Evolutionary conservation across 2,329 filamentous ascomycete genomes (phyloP), one percentile per base, ranked within the genome.

Genomic region (Cordyceps farinosa): DNA sequence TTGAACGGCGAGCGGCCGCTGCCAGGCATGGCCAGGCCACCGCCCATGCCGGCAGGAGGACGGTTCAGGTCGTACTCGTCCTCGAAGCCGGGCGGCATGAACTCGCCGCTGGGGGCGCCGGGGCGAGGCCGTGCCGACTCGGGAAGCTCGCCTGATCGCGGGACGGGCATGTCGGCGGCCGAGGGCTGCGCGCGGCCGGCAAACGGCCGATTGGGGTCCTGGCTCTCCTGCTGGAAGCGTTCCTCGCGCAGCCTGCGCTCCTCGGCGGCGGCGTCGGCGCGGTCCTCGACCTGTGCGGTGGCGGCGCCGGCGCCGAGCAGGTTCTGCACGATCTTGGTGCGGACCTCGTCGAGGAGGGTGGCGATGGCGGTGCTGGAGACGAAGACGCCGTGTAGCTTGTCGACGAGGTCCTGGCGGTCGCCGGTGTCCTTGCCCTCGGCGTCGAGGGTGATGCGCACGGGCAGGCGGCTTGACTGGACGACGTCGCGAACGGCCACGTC

Each of bases 21-120:
- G 40, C 50, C 77, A 30, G 78, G 78, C 38, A 72, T 62, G 13
- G 48, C 72, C 66, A 68, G 73, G n/a, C 40, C 61, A 2, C 42
- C 55, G 68, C 66, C 64, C 11, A 29, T 75, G 73, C 11, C 72
- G 70, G 48, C 74, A 74, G 51, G 63, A 6, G 87, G 90, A 1
- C 87, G 82, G 65, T 90, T 87, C 65, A 97, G 83, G 66, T 97
- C 91, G 70, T 92, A 89, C 71, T 97, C 92, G 73, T 99, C 94
- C 68, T 98, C 95, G 68, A 98, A 98, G 27, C 86, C 91, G 0
- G 95, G 95, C 0, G 94, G 93, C 0, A 89, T 86, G 68, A 96
- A 92, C 67, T 93, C 90, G 10, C 82, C 87, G 0, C 83, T 77
- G 0, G 93, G 92, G 1, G 65, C 65, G 34, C 42, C 52, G 1